Percentiles rank a stretch among this genome's conserved stretches.
Conservation (phyloP, 1,284 basidiomycete genomes). For the Puccinia coronata region DNA sequence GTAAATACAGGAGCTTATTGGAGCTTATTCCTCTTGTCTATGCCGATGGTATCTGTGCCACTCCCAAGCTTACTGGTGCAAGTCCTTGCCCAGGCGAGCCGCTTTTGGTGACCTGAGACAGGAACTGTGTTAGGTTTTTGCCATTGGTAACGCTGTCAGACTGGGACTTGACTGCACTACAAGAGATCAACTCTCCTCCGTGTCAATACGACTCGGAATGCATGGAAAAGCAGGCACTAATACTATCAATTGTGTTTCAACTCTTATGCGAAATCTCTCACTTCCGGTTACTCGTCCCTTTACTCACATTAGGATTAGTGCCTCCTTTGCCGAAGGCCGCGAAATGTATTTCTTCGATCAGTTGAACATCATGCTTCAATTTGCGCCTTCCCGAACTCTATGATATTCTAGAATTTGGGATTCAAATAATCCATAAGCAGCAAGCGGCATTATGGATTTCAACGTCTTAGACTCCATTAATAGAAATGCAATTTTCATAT, state of each 20-base stretch:
- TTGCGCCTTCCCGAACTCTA: background rate
- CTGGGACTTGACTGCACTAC: background rate
- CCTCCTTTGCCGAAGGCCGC: constrained; percentile 12
- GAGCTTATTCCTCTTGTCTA: background rate
- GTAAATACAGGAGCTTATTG: background rate
- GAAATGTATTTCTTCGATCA: background rate
- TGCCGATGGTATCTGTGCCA: background rate
- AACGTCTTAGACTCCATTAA: background rate
- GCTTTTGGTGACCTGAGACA: background rate
- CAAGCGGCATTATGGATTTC: constrained; percentile 20
- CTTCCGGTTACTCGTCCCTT: constrained; percentile 1
- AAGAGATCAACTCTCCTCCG: background rate
- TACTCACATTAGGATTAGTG: constrained; percentile 7
- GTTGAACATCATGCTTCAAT: background rate
- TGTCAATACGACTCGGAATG: background rate
- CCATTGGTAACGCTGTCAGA: background rate
- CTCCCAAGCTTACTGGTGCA: background rate
- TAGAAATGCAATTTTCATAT: background rate
- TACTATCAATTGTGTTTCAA: background rate
- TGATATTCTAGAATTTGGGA: background rate
- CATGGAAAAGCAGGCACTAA: background rate
- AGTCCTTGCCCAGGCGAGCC: background rate
- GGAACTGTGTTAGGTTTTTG: background rate
- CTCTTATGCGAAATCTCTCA: background rate
- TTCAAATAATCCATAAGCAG: background rate